Base-by-base conservation (phyloP, 2,329 filamentous ascomycete species). In the Mariannaea sp. region DNA sequence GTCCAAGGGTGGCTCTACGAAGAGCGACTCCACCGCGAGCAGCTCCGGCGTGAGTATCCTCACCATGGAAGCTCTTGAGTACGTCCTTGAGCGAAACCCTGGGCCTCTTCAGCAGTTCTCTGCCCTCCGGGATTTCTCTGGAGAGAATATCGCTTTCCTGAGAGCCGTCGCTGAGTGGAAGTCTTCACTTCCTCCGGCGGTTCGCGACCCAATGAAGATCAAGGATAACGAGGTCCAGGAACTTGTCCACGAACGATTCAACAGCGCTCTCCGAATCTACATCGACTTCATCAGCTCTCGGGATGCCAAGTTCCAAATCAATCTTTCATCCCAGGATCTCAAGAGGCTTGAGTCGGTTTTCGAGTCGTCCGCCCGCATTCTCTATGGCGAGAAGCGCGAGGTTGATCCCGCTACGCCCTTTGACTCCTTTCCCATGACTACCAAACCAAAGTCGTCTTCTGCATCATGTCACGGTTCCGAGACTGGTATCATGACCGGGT, bases 101-200 rank as follows among this genome's bases (percentile, higher is more conserved):
- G 73, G 77, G 4, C 81, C 82, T 0, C 76, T 89, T 0, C 82
- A 86, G 51, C 71, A 83, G 46, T 89, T 87, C 66, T 85, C 86
- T 0, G 85, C 85, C 0, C 74, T 82, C 1, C 77, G 80, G 27
- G 86, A 89, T 60, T 88, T 89, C 65, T 88, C 85, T 0, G 86
- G 85, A 12, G 86, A 89, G 67, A 89, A 89, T 65, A 85, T 65
- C 39, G 80, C 85, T 39, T 89, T 89, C 67, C 70, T 89, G 5
- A 81, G 78, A 7, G 73, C 76, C 33, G 79, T 87, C 7, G 73
- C 77, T 2, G 75, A 79, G 52, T 73, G 71, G 71, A 70, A 70
- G 57, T 60, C 59, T 20, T 70, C 68, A n/a, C 55, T 71, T 10
- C 64, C 67, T 0, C 48, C 67, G 13, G 45, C 59, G 5, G 55